Conservation (phyloP, 768 basidiomycete genomes). For the Boletus rex-veris region DNA sequence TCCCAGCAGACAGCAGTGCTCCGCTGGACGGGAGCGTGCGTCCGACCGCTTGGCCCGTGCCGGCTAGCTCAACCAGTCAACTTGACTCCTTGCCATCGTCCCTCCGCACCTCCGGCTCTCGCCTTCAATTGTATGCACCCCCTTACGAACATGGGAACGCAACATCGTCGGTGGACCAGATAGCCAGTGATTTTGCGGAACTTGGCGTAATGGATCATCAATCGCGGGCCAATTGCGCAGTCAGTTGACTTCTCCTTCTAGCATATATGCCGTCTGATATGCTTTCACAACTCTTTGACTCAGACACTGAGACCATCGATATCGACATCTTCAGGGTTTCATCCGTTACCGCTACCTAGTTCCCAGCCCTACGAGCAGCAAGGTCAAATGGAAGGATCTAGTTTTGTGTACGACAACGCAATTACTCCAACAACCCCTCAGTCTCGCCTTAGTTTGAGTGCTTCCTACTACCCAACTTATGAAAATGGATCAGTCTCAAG, state of each 20-base stretch:
- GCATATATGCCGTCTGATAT: conserved; percentile 10
- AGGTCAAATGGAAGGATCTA: conserved; percentile 30
- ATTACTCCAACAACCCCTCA: conserved; percentile 37
- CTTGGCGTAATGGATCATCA: conserved; percentile 50
- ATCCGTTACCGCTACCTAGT: conserved; percentile 32
- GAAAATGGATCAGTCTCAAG: conserved; percentile 35
- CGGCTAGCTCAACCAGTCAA: conserved; percentile 35
- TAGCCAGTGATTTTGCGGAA: conserved; percentile 66
- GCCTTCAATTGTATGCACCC: conserved; percentile 69
- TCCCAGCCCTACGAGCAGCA: conserved; percentile 40
- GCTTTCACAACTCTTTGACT: conserved; percentile 30
- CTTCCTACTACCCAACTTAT: conserved; percentile 45
- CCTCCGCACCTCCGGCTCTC: conserved; percentile 57
- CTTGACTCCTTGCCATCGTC: conserved; percentile 57
- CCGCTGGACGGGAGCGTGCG: conserved; percentile 23
- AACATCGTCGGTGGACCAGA: conserved; percentile 44
- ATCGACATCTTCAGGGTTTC: conserved; percentile 33
- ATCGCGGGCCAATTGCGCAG: conserved; percentile 58
- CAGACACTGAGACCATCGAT: conserved; percentile 37
- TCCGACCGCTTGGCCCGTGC: conserved; percentile 3
- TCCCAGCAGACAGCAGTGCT: conserved; percentile 43
- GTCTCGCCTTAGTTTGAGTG: conserved; percentile 30
- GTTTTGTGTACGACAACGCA: conserved; percentile 39
- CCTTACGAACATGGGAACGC: conserved; percentile 60
- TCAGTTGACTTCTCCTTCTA: conserved; percentile 33